Conservation (phyloP, 345 rosid genomes). For the Orychophragmus violaceus region DNA sequence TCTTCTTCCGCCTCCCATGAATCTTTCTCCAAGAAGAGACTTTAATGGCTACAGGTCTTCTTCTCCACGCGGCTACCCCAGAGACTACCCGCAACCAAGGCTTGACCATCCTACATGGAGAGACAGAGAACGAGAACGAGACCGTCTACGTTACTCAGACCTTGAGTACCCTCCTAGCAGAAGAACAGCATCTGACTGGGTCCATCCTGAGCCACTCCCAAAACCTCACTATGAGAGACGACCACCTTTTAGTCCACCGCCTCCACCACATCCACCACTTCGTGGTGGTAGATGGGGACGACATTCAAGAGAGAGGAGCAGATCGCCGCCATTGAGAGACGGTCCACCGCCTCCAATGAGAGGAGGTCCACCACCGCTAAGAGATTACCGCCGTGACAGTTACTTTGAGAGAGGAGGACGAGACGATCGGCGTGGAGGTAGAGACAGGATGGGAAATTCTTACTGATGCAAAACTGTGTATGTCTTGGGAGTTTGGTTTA, state of each 20-base stretch:
- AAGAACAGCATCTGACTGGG: constrained; percentile 50
- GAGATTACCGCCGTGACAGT: constrained; percentile 50
- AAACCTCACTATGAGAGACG: constrained; percentile 54
- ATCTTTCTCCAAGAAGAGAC: constrained; percentile 57
- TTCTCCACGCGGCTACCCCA: constrained; percentile 61
- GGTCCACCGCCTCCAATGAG: constrained; percentile 43
- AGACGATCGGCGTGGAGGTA: constrained; percentile 39
- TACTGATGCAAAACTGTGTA: constrained; percentile 21
- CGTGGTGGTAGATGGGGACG: constrained; percentile 59
- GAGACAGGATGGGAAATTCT: constrained; percentile 49
- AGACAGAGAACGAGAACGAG: constrained; percentile 51
- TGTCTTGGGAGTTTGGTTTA: constrained; percentile 4
- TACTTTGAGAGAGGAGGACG: constrained; percentile 52
- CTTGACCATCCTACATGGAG: constrained; percentile 45
- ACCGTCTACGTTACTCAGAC: constrained; percentile 46
- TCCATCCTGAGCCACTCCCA: constrained; percentile 46
- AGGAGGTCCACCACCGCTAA: constrained; percentile 36
- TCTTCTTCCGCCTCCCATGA: constrained; percentile 50
- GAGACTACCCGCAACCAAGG: constrained; percentile 60
- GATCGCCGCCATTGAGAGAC: constrained; percentile 58
- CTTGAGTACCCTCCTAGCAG: constrained; percentile 51
- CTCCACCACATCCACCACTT: constrained; percentile 31
- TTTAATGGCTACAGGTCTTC: constrained; percentile 58
- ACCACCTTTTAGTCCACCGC: constrained; percentile 44
- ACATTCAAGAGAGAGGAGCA: constrained; percentile 67